These are phyloP conservation scores for Epichloe sp. DNA, from an alignment of 2,329 filamentous ascomycete species.

Conservation along the genomic window DNA sequence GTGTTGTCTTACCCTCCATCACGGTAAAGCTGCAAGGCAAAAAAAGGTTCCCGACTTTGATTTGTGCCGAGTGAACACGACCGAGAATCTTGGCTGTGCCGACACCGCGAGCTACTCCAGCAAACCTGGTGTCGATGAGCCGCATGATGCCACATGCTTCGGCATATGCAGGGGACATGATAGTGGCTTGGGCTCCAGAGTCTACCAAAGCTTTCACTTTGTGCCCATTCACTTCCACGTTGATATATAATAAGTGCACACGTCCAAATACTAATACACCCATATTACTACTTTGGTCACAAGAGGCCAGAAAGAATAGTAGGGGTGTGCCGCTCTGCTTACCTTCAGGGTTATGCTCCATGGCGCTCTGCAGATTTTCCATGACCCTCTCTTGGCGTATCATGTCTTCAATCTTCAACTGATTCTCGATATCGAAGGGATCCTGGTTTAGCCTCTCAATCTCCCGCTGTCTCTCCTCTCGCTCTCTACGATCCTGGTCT, in stretches of 20 bases:
- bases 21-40: slow-evolving; percentile 94
- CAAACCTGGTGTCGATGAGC: slow-evolving; percentile 82
- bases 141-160: slow-evolving; percentile 93
- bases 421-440: slow-evolving; percentile 85
- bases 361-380: slow-evolving; percentile 90
- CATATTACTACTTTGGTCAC: slow-evolving; percentile 2
- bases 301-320: background rate
- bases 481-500: slow-evolving; percentile 56
- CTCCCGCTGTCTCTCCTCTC: slow-evolving; percentile 66
- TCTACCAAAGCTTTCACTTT: slow-evolving; percentile 94
- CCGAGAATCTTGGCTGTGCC: slow-evolving; percentile 91
- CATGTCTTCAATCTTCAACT: slow-evolving; percentile 89
- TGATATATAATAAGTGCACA: slow-evolving; percentile 92
- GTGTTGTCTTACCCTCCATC: slow-evolving; percentile 97
- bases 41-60: slow-evolving; percentile 79
- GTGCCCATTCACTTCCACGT: slow-evolving; percentile 86
- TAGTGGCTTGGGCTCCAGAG: slow-evolving; percentile 92
- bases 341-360: slow-evolving; percentile 97
- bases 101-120: slow-evolving; percentile 83
- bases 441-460: slow-evolving; percentile 83
- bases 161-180: slow-evolving; percentile 93
- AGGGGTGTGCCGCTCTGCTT: slow-evolving; percentile 14
- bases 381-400: slow-evolving; percentile 90
- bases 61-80: slow-evolving; percentile 87
- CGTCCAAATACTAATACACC: slow-evolving; percentile 64